phyloP scores from a whole-genome alignment of 768 basidiomycete genomes.

The Xanthoconium stramineum region DNA sequence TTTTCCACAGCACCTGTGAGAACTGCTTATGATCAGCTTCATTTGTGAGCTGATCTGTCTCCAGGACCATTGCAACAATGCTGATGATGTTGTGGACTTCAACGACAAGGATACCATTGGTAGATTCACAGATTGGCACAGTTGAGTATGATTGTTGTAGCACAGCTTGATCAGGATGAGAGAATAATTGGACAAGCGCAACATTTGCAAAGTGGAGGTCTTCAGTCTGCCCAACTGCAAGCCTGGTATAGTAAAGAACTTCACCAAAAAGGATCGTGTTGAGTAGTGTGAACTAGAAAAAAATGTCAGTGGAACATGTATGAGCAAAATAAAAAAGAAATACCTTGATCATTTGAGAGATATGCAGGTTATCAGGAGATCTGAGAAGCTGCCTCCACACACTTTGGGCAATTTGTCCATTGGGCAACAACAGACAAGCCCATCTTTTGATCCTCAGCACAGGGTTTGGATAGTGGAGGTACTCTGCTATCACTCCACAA shows the following conservation, averaged over 20 bases:
- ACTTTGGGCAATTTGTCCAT: background rate
- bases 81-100: background rate
- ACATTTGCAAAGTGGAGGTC: background rate
- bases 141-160: background rate
- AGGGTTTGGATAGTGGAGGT: background rate
- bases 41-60: no score
- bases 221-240: background rate
- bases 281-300: background rate
- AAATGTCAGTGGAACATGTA: no score
- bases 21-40: no score
- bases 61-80: background rate
- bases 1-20: no score
- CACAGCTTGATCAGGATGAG: background rate
- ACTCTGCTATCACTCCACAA: no score
- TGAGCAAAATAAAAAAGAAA: background rate
- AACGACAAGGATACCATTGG: background rate
- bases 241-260: background rate
- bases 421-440: background rate
- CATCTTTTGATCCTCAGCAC: background rate
- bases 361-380: background rate
- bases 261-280: background rate
- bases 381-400: background rate
- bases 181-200: background rate
- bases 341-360: background rate
- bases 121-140: background rate